A percentile compares a stretch with the other conserved stretches of the same genome.
These are phyloP conservation scores for Botryobasidium botryosum DNA, from an alignment of 768 basidiomycete genomes.

Conservation along the genomic window DNA sequence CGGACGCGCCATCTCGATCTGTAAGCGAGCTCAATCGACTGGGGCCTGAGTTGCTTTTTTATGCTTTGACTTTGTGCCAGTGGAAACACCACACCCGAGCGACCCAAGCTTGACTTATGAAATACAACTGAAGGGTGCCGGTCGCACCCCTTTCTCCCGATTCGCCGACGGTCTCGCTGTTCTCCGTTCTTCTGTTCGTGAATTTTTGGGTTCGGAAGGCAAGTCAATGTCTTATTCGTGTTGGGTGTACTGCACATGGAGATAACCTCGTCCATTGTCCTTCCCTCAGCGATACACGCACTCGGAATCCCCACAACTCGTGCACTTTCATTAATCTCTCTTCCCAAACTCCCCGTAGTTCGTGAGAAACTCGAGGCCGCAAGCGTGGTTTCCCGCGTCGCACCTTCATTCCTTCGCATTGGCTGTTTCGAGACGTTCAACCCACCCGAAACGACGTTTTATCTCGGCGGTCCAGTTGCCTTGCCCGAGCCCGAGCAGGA, in stretches of 20 bases:
- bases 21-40: no score
- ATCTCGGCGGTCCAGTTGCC: not conserved
- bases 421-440: slow-evolving; percentile 81
- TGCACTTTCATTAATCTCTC: slow-evolving; percentile 59
- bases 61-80: slow-evolving; percentile 26
- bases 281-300: slow-evolving; percentile 46
- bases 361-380: slow-evolving; percentile 60
- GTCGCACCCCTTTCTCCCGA: slow-evolving; percentile 86
- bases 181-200: slow-evolving; percentile 82
- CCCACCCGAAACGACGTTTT: slow-evolving; percentile 38
- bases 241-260: not conserved
- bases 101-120: slow-evolving; percentile 47
- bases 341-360: slow-evolving; percentile 53
- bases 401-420: slow-evolving; percentile 82
- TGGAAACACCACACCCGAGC: slow-evolving; percentile 57
- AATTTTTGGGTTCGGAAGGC: slow-evolving; percentile 90
- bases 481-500: slow-evolving; percentile 20
- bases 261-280: not conserved
- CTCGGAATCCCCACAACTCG: slow-evolving; percentile 80
- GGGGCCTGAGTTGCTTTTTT: no score
- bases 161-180: slow-evolving; percentile 91
- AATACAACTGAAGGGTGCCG: slow-evolving; percentile 87
- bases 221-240: slow-evolving; percentile 10
- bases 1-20: slow-evolving; percentile 81
- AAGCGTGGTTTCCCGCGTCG: slow-evolving; percentile 60